Evolutionary conservation across 768 basidiomycete genomes (phyloP), one percentile per base, ranked within the genome.

Genomic region (Rubroboletus satanas): DNA sequence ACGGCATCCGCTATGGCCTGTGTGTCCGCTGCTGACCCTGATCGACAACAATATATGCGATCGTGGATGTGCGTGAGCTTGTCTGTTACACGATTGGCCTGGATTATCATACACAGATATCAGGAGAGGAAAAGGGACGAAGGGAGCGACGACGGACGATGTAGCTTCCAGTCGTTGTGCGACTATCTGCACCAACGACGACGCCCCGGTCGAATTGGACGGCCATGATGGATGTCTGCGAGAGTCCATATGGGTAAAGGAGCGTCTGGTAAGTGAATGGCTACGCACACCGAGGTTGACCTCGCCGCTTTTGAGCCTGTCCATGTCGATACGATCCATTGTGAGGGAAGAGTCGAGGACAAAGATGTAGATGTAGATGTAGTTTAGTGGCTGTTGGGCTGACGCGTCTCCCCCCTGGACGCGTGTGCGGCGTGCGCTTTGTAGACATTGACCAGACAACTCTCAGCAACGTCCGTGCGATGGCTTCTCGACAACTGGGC

Each of bases 81-180:
- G 81, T 99, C 96, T 41, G 96, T 99, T 18, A 98, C 96, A 73
- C 96, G 88, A 72, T 98, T 98, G 26, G 94, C 93, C 93, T 96
- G 57, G 36, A 48, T 32, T 9, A 38, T 49, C n/a, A 10, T 26
- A 10, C 15, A 38, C 37, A 32, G 39, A 44, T 18, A 28, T 49
- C 15, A 51, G 38, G 32, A 38, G 47, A 28, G 11, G 23, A 41
- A 12, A 6, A 32, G 14, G 7, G n/a, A 44, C 0, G 43, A 38
- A 36, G 28, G 2, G 9, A 31, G 33, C 18, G 7, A n/a, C 48
- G 29, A 71, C 85, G 59, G 70, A 94, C 96, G 69, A 97, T 96
- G 74, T 97, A 98, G 75, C 86, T 87, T 61, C 96, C 97, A 7
- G 92, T 95, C 0, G 97, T 98, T 56, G 96, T 99, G 56, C 96